Conservation (phyloP, 1,139 yeast species). For the Candida sojae region DNA sequence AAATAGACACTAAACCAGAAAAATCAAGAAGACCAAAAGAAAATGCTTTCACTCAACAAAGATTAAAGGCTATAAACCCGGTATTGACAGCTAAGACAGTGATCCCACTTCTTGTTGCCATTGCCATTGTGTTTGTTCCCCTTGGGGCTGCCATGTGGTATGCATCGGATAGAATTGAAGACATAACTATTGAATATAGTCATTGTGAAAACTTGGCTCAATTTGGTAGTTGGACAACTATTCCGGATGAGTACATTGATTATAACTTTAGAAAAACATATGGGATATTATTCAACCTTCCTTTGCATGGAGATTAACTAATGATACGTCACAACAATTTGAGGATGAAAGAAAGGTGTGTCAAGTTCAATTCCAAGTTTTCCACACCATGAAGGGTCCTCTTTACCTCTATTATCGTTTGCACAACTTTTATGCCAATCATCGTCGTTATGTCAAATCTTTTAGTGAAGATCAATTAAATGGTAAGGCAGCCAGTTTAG, state of each 20-base stretch:
- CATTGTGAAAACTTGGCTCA: constrained; percentile 68
- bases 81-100: constrained; percentile 90
- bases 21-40: constrained; percentile 56
- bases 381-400: constrained; percentile 72
- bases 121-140: constrained; percentile 86
- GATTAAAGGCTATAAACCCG: constrained; percentile 54
- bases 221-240: constrained; percentile 50
- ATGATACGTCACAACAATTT: constrained; percentile 51
- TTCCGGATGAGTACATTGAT: constrained; percentile 60
- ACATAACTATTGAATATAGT: constrained; percentile 77
- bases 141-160: constrained; percentile 89
- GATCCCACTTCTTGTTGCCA: constrained; percentile 70
- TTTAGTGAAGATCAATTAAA: constrained; percentile 87
- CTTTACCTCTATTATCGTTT: constrained; percentile 78
- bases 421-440: constrained; percentile 87
- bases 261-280: constrained; percentile 49
- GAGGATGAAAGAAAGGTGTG: constrained; percentile 68
- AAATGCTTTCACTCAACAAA: constrained; percentile 66
- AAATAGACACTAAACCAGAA: constrained; percentile 13
- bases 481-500: constrained; percentile 64
- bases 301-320: constrained; percentile 58
- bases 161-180: constrained; percentile 77
- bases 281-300: constrained; percentile 5
- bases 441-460: constrained; percentile 88
- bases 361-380: constrained; percentile 75